phyloP scores from a whole-genome alignment of 2,329 filamentous ascomycete species.

The Byssothecium circinans region DNA sequence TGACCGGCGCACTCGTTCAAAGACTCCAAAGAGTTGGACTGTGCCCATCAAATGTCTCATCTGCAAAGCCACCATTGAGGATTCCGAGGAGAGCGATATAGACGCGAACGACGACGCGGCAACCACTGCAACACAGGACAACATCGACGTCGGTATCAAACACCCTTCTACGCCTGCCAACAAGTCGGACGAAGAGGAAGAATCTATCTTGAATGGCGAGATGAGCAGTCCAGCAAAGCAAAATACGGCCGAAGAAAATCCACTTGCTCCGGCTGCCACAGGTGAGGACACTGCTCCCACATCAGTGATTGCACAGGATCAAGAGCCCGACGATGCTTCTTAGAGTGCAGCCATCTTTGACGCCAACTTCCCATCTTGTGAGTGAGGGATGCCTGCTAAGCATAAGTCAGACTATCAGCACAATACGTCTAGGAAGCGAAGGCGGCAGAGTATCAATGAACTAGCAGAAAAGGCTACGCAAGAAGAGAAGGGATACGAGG shows the following conservation, averaged over 20 bases:
- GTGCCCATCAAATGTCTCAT: slow-evolving; percentile 22
- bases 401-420: no score
- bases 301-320: no score
- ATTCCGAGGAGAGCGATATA: neutral
- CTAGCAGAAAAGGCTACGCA: no score
- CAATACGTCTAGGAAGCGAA: no score
- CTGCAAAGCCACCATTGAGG: slow-evolving; percentile 17
- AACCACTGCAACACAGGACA: neutral
- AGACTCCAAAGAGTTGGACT: slow-evolving; percentile 13
- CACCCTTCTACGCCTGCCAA: neutral
- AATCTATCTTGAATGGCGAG: neutral
- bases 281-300: no score
- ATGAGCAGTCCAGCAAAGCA: neutral
- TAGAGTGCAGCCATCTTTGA: no score
- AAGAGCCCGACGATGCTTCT: no score
- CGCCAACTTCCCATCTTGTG: no score
- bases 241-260: neutral
- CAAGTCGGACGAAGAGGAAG: neutral
- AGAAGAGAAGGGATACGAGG: no score
- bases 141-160: neutral
- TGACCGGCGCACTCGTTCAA: slow-evolving; percentile 11
- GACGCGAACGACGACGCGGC: neutral
- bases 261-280: neutral
- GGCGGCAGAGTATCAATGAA: no score
- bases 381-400: no score